phyloP scores from a whole-genome alignment of 306 rosid species.

The Prunus mongolica region DNA sequence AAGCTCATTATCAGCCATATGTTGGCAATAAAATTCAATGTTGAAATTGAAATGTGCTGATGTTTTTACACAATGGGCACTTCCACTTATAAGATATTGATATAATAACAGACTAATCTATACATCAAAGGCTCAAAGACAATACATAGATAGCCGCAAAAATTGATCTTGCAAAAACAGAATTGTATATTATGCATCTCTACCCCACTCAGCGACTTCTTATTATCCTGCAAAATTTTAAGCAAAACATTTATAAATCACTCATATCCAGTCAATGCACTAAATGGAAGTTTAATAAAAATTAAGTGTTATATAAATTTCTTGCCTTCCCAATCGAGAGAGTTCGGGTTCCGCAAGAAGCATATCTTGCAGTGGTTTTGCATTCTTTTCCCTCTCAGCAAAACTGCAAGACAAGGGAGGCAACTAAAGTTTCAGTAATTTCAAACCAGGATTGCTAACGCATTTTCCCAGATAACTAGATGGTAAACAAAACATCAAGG shows the following conservation, averaged over 20 bases:
- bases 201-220: conserved; percentile 45
- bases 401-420: conserved; percentile 28
- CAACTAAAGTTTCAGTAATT: conserved; percentile 2
- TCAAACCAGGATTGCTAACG: background rate
- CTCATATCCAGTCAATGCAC: conserved; percentile 2
- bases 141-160: background rate
- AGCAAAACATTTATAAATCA: conserved; percentile 8
- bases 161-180: background rate
- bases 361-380: conserved; percentile 67
- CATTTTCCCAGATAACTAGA: too few species aligned
- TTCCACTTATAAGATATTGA: background rate
- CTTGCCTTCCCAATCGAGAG: conserved; percentile 78
- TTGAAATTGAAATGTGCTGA: background rate
- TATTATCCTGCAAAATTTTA: conserved; percentile 56
- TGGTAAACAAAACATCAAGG: background rate
- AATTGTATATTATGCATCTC: background rate
- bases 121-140: background rate
- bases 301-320: background rate
- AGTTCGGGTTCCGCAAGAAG: conserved; percentile 90
- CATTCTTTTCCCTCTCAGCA: conserved; percentile 34
- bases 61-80: background rate
- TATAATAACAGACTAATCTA: background rate
- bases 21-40: background rate
- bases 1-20: background rate
- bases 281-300: background rate